Conservation (phyloP, 768 basidiomycete genomes). For the Antrodiella citrinella region DNA sequence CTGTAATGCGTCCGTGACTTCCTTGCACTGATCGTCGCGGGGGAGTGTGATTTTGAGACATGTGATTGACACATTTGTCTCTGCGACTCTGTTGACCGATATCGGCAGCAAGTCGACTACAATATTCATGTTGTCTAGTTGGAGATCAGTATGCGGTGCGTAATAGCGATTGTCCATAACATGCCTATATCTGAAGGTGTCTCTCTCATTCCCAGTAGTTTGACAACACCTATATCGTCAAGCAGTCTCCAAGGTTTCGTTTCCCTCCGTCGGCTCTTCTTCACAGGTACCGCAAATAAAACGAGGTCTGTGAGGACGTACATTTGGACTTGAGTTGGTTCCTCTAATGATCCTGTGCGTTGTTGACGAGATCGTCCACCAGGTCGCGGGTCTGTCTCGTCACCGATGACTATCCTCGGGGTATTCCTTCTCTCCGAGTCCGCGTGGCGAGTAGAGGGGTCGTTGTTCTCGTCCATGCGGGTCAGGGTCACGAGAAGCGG, state of each 20-base stretch:
- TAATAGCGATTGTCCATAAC: no score
- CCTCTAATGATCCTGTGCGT: neutral
- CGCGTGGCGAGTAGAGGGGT: no score
- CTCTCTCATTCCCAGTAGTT: conserved; percentile 40
- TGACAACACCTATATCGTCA: conserved; percentile 36
- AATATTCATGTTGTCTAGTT: no score
- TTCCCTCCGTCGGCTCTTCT: conserved; percentile 12
- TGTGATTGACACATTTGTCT: neutral
- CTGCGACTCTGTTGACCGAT: neutral
- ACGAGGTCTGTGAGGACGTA: neutral
- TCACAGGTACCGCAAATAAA: neutral
- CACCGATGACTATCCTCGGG: neutral
- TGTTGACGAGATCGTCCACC: neutral
- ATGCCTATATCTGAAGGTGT: conserved; percentile 19
- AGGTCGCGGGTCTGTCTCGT: neutral
- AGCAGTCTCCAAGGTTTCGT: conserved; percentile 34
- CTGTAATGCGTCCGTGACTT: conserved; percentile 41
- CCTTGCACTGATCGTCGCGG: conserved; percentile 6
- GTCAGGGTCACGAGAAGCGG: neutral
- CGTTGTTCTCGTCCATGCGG: neutral
- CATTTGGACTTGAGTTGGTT: neutral
- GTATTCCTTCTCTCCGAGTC: neutral
- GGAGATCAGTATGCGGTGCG: no score
- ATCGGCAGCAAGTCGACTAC: neutral
- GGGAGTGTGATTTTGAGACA: conserved; percentile 14